These are phyloP conservation scores for Amyloporia xantha DNA, from an alignment of 768 basidiomycete species.

Conservation along the genomic window DNA sequence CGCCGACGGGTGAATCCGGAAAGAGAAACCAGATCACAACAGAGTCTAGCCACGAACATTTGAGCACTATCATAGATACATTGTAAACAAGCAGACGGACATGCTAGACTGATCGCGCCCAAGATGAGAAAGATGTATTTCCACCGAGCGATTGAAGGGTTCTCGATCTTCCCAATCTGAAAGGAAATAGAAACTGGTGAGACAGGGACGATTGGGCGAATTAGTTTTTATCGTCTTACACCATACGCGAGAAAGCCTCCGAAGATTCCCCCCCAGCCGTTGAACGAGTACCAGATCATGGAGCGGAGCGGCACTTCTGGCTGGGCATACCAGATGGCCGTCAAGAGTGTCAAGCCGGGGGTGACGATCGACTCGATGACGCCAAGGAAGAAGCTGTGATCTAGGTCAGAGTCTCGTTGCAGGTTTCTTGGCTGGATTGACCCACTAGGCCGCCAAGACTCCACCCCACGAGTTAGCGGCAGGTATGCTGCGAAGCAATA, in stretches of 20 bases:
- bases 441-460: constrained; percentile 11
- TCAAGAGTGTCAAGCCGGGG: constrained; percentile 12
- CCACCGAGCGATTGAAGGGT: constrained; percentile 11
- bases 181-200: too few species aligned
- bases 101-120: constrained; percentile 9
- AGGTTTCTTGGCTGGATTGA: too few species aligned
- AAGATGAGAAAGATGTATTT: constrained; percentile 17
- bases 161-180: constrained; percentile 12
- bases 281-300: constrained; percentile 17
- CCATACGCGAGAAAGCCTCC: constrained; percentile 14
- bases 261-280: constrained; percentile 18
- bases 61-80: background rate
- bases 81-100: constrained; percentile 1
- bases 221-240: constrained; percentile 4
- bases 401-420: too few species aligned
- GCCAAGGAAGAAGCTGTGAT: constrained; percentile 13
- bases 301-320: constrained; percentile 13
- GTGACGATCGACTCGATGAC: constrained; percentile 15
- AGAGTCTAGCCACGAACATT: too few species aligned
- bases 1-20: constrained; percentile 29
- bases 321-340: constrained; percentile 15
- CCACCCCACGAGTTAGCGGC: constrained; percentile 11
- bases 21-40: constrained; percentile 26
- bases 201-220: background rate
- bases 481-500: too few species aligned